Conservation (phyloP, 495 filamentous ascomycete genomes). For the Penicillium arizonense region DNA sequence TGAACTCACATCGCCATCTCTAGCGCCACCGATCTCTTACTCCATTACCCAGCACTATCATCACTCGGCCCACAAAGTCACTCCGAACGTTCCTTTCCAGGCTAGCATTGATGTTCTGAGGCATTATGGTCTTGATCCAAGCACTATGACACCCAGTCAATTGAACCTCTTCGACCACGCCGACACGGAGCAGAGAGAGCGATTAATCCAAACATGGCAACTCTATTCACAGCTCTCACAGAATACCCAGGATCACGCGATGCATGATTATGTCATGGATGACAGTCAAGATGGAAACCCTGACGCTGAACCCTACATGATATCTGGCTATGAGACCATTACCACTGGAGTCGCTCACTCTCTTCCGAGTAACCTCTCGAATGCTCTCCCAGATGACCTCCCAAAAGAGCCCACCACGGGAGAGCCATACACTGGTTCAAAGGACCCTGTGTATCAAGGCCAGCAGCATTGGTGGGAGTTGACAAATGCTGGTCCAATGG, state of each 20-base stretch:
- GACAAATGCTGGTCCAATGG: slow-evolving; percentile 46
- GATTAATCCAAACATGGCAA: slow-evolving; percentile 67
- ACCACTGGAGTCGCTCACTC: slow-evolving; percentile 23
- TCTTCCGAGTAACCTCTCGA: too few species aligned
- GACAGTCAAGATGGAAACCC: slow-evolving; percentile 28
- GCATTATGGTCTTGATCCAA: slow-evolving; percentile 53
- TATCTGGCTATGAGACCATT: slow-evolving; percentile 60
- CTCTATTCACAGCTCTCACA: slow-evolving; percentile 44
- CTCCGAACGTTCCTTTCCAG: background rate
- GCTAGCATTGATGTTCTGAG: slow-evolving; percentile 32
- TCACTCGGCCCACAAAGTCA: slow-evolving; percentile 60
- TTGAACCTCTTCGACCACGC: slow-evolving; percentile 60
- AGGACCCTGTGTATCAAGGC: slow-evolving; percentile 59
- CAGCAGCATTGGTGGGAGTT: slow-evolving; percentile 49
- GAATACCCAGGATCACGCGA: slow-evolving; percentile 46
- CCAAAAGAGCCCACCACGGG: slow-evolving; percentile 37
- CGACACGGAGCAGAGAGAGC: slow-evolving; percentile 53
- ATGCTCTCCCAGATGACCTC: background rate
- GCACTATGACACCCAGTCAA: slow-evolving; percentile 54
- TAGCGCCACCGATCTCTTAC: slow-evolving; percentile 50
- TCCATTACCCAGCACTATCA: slow-evolving; percentile 74
- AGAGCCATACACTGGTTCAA: slow-evolving; percentile 50
- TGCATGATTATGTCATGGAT: slow-evolving; percentile 40
- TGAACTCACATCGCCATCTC: slow-evolving; percentile 11
- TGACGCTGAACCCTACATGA: slow-evolving; percentile 68